Conservation (phyloP, 306 rosid genomes). For the Alnus rubra region DNA sequence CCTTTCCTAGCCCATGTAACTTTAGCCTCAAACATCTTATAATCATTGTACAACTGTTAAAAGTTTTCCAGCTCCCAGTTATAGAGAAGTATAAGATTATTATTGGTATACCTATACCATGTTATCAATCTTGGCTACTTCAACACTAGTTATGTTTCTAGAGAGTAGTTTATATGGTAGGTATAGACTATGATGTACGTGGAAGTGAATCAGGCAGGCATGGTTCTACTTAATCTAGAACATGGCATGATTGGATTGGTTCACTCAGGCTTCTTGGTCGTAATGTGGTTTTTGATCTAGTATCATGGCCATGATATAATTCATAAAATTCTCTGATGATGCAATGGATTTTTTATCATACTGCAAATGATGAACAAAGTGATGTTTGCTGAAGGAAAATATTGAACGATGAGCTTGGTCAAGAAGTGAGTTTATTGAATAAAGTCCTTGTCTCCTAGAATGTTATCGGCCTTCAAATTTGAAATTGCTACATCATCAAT, state of each 20-base stretch:
- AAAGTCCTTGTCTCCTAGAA: neutral
- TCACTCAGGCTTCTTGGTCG: neutral
- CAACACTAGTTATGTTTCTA: neutral
- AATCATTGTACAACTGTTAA: neutral
- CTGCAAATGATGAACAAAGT: neutral
- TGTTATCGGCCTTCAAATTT: neutral
- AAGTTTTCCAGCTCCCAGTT: neutral
- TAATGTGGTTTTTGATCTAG: neutral
- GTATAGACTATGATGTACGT: neutral
- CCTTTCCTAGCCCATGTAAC: neutral
- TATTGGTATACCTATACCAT: neutral
- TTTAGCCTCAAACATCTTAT: neutral
- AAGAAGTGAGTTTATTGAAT: neutral
- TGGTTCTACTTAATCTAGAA: neutral
- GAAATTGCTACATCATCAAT: neutral
- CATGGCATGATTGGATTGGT: neutral
- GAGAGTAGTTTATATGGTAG: neutral
- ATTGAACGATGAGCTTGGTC: neutral
- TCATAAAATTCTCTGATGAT: neutral
- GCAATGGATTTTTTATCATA: neutral
- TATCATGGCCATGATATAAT: neutral
- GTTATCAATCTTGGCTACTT: neutral
- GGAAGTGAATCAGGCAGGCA: neutral
- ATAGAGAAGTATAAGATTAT: neutral
- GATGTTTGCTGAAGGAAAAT: constrained; percentile 1